Evolutionary conservation across 768 basidiomycete species (phyloP), one percentile per base, ranked within the genome.

Genomic region (Austroboletus eburneus): DNA sequence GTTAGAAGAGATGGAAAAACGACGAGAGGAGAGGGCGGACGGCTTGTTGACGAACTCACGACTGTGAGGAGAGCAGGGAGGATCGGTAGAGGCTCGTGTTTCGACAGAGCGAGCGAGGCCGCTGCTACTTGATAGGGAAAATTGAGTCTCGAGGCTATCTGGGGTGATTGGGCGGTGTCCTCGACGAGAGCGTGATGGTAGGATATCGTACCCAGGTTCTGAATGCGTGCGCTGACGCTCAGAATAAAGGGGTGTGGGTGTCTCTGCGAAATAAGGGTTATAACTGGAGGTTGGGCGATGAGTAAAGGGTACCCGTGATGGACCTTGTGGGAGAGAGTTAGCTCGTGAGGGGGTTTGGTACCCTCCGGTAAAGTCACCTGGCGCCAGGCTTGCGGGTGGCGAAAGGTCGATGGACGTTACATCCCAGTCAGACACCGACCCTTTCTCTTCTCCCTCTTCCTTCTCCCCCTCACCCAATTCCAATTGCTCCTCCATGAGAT

Each of bases 341-440:
- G 46, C 9, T 24, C 47, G 51, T n/a, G 55, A 62, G 14, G 58
- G 92, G 1, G 87, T 85, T 62, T 95, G 91, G 65, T 86, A 93
- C 58, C 90, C 88, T 10, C 74, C 66, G 33, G 76, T 62, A 17
- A 69, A 65, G 45, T 77, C 74, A 38, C 71, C 72, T 38, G 70
- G 62, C 8, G 58, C 52, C 21, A 72, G 59, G 39, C 77, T 79
- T n/a, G 68, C 60, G 3, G 70, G 71, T 17, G 79, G 69, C 5
- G 73, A 67, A 50, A 70, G 64, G 30, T 74, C 72, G 2, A 78
- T 70, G 1, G 75, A 62, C 2, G 75, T 71, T 21, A 81, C 80
- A 20, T 83, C 81, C 87, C 89, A 90, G 43, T 85, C 83, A 10
- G 81, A 70, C 33, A 81, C 72, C 45, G 83, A 78, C 17, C 55